Evolutionary conservation across 768 basidiomycete genomes (phyloP), one percentile per base, ranked within the genome.

Genomic region (Lactarius hatsudake): DNA sequence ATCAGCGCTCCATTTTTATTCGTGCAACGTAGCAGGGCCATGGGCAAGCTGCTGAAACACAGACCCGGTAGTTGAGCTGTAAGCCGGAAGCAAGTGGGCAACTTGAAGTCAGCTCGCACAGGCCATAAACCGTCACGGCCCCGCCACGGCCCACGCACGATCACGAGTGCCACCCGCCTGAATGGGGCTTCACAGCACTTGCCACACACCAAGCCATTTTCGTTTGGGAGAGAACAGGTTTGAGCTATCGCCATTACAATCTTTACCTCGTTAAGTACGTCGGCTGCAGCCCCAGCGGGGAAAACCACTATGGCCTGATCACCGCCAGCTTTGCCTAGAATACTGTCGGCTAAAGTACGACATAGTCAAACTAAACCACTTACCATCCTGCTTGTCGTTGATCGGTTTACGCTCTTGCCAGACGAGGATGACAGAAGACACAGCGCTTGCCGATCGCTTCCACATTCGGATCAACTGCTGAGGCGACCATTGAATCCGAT

Each of bases 301-400:
- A 56, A 1, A 23, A 28, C 28, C 20, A 36, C n/a, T 0, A 9
- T 59, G 28, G 15, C n/a, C 26, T 58, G 42, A 12, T 9, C 1
- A 28, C 10, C 59, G 12, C 34, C n/a, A 0, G n/a, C 28, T 23
- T 28, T 48, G 23, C n/a, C 66, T 64, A 30, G 10, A 40, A 34
- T 10, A 36, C 18, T 15, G 34, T 63, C 15, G 17, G 53, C 17
- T 38, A 56, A 64, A 28, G 15, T 59, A 51, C 13, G 18, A 12
- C 42, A 32, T 15, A 10, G 32, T 45, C 23, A 51, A 55, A 17
- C 3, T 0, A 45, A 40, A 20, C 26, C 28, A 59, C 58, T 0
- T 38, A 59, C 66, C 66, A 30, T 59, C 48, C 30, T 42, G 61
- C n/a, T 59, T 53, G 23, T 23, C 61, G 18, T 67, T 36, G 40